Percentiles rank a stretch among this genome's conserved stretches.
phyloP scores from a whole-genome alignment of 2,329 filamentous ascomycete species.

The Pestalotiopsis sp. region DNA sequence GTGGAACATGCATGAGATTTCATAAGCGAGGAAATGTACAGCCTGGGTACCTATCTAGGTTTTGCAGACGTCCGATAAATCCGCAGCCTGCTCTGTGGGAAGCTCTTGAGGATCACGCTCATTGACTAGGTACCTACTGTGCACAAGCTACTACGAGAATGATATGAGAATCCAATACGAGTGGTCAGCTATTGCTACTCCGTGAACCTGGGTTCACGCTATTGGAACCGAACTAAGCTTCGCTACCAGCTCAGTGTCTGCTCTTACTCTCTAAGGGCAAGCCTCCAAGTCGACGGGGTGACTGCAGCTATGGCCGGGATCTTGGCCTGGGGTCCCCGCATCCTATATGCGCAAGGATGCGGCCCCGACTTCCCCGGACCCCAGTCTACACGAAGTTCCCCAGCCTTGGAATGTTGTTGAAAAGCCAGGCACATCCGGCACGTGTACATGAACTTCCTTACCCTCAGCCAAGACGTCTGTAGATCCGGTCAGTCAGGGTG shows the following conservation, averaged over 20 bases:
- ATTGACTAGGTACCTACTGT: neutral
- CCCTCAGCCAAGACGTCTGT: neutral
- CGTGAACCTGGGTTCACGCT: neutral
- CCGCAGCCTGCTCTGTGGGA: neutral
- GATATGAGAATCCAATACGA: neutral
- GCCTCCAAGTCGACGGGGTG: neutral
- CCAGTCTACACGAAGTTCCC: neutral
- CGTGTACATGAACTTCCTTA: neutral
- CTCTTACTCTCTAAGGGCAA: neutral
- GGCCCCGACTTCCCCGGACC: neutral
- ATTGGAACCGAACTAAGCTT: neutral
- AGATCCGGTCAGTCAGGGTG: neutral
- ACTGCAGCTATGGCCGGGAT: neutral
- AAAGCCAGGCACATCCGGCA: neutral
- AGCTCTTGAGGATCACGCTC: neutral
- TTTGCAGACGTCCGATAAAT: neutral
- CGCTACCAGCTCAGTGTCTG: neutral
- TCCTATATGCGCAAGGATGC: neutral
- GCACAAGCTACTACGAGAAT: neutral
- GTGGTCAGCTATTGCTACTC: neutral
- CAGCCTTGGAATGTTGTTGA: neutral
- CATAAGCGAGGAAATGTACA: neutral
- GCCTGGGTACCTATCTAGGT: neutral
- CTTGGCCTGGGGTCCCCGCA: conserved; percentile 4
- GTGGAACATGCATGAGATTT: neutral